Conservation (phyloP, 2,329 filamentous ascomycete species). For the Trichoderma pleuroti region DNA sequence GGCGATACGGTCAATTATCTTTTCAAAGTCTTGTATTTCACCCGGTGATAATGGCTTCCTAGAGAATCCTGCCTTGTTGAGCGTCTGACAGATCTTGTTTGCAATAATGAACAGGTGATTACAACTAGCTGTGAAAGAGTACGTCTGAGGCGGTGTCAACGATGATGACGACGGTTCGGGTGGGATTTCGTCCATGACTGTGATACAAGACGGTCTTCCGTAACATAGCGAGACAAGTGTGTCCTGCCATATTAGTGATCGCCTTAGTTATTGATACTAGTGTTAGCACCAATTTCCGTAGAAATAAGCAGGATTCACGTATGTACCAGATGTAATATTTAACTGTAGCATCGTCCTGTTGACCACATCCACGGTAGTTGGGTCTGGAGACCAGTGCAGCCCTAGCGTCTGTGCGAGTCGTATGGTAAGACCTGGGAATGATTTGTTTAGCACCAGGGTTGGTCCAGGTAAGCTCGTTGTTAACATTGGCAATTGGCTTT, state of each 20-base stretch:
- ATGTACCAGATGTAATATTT: slow-evolving; percentile 3
- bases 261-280: not conserved
- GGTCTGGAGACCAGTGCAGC: not conserved
- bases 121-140: not conserved
- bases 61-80: not conserved
- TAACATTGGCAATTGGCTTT: not conserved
- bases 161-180: not conserved
- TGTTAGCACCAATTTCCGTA: not conserved
- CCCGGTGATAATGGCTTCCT: not conserved
- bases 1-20: not conserved
- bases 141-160: not conserved
- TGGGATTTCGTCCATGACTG: not conserved
- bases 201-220: not conserved
- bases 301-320: not conserved
- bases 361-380: not conserved
- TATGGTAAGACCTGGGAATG: not conserved
- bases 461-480: not conserved
- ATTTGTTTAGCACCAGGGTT: not conserved
- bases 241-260: slow-evolving; percentile 9
- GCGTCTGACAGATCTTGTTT: slow-evolving; percentile 1
- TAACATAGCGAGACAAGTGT: not conserved
- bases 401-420: not conserved
- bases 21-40: not conserved
- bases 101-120: not conserved
- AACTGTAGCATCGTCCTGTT: not conserved